These are phyloP conservation scores for Monilinia polystroma DNA, from an alignment of 2,329 filamentous ascomycete genomes.

Conservation along the genomic window DNA sequence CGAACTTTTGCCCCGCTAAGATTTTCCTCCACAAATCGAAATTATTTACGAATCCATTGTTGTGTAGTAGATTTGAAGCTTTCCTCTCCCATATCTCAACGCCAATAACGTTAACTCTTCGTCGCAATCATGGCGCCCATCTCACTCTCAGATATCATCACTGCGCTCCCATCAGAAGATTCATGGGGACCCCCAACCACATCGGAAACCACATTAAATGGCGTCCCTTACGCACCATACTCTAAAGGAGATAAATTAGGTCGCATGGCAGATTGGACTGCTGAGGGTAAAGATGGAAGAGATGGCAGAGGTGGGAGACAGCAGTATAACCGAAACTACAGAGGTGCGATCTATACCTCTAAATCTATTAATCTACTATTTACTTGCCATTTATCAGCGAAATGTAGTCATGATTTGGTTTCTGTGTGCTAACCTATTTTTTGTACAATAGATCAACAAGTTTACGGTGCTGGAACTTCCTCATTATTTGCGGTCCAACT, in stretches of 20 bases:
- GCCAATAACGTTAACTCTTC: conserved; percentile 24
- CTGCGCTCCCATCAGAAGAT: conserved; percentile 70
- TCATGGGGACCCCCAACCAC: conserved; percentile 86
- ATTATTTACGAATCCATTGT: conserved; percentile 27
- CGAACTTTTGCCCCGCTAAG: conserved; percentile 30
- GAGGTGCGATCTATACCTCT: conserved; percentile 61
- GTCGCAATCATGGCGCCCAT: conserved; percentile 50
- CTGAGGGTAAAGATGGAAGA: conserved; percentile 81
- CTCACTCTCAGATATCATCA: conserved; percentile 64
- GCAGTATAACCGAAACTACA: conserved; percentile 89
- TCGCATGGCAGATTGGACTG: conserved; percentile 98
- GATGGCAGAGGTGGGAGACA: conserved; percentile 71
- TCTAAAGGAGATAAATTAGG: conserved; percentile 98
- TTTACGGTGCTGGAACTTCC: conserved; percentile 87
- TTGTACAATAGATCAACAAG: conserved; percentile 76
- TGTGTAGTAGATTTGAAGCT: conserved; percentile 11
- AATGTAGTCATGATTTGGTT: conserved; percentile 8
- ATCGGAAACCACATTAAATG: conserved; percentile 83
- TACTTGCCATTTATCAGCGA: conserved; percentile 23
- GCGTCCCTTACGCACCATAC: conserved; percentile 95
- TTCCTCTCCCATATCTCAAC: conserved; percentile 19
- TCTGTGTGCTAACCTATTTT: conserved; percentile 25
- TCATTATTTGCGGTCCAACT: conserved; percentile 86
- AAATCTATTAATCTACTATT: conserved; percentile 25
- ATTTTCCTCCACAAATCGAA: conserved; percentile 33